Base-by-base conservation (phyloP, 1,139 yeast species). In the Candida sp. region DNA sequence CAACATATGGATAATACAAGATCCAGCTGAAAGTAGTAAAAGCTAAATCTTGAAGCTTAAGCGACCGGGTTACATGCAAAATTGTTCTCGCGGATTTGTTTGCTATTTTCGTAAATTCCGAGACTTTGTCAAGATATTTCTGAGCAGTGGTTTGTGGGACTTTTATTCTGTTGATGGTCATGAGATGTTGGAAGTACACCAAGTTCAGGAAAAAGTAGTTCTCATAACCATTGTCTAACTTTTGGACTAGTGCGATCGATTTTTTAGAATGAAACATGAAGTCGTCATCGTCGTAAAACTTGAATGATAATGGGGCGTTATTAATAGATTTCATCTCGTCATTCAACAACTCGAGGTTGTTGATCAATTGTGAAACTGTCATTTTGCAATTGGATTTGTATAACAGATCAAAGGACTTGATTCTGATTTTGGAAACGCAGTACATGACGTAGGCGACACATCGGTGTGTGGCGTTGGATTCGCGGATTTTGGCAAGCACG, bases 61-160 rank as follows among this genome's bases (percentile, higher is more conserved):
- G 37, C 35, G 57, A 58, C 7, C 56, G 58, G 2, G 62, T 60
- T 37, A 72, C 53, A 32, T 61, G 59, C 22, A 75, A 54, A 8
- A 74, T 67, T 2, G 78, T 73, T 49, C 78, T 59, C 5, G 78
- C 71, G 33, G 73, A 62, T 46, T 69, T 64, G 11, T 67, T 53
- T 1, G 70, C 63, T 28, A 71, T 48, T 26, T 61, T 6, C n/a
- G 11, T 22, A 8, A 40, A 40, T 17, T 40, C 27, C 22, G 5
- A 5, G 9, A 28, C 26, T 12, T 40, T 40, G 12, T 30, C 26
- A 6, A 4, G n/a, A 12, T 38, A 38, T 25, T 38, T 38, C 27
- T 6, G 22, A 4, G 42, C 6, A 2, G 34, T 17, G n/a, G 25
- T 7, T 28, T 22, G 23, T 7, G 34, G 34, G 8, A 40, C 23